Base-by-base conservation (phyloP, 2,329 filamentous ascomycete species). In the Apiospora koreana region DNA sequence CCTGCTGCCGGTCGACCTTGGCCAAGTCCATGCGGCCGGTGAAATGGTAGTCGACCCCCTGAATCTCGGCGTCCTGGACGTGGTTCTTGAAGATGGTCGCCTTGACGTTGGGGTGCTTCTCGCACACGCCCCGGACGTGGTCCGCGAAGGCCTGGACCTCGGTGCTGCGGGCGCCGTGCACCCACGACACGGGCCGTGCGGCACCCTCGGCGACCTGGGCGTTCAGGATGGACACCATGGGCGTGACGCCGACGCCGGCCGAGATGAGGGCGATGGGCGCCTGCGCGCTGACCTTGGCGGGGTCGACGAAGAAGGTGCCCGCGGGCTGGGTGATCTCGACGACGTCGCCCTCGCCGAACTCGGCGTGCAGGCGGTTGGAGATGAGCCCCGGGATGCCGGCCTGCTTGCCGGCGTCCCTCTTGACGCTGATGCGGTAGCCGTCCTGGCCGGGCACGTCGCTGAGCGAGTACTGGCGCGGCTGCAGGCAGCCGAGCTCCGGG, bases 391-490 rank as follows among this genome's bases (percentile, higher is more conserved):
- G 80, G 2, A 83, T 73, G 68, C 76, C 80, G 23, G 78, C 77
- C 38, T 77, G 75, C 69, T 75, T 73, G 66, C 83, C 83, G 41
- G 81, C 79, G 73, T 89, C 92, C 70, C 84, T 87, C 86, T 94
- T 95, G 72, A 95, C 90, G 74, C 88, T 92, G 81, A 95, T 90
- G 69, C 93, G 88, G 81, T 93, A 93, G 80, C 89, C 87, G 21
- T 83, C 82, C 9, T 85, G 74, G 31, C 74, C 73, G 4, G 85
- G 84, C 2, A 82, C 84, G 75, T 93, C 89, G 76, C 89, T 92
- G 69, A 95, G 84, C 65, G 90, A 93, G 83, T 94, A 95, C 83
- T 95, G 93, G 69, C 93, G 83, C 70, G 89, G 89, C 80, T 95
- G 93, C 70, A 86, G 81, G 74, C 91, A 85, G n/a, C 87, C 87